A percentile compares a stretch with the other conserved stretches of the same genome.
Evolutionary conservation across 352 stramenopile species (phyloP).

Genomic region (Globisporangium rhizosaccharum): DNA sequence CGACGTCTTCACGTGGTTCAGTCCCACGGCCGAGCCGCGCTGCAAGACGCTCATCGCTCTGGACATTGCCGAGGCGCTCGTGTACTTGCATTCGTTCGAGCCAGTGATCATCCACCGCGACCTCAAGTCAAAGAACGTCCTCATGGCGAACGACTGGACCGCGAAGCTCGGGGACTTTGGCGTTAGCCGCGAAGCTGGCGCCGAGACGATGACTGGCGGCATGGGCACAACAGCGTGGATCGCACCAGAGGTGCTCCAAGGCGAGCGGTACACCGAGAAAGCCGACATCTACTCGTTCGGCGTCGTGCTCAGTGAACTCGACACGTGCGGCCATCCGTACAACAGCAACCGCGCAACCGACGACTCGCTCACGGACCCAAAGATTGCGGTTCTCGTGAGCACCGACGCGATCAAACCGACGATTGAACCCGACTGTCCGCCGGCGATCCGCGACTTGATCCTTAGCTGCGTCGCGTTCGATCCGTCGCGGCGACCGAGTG

Average conservation of each 20-base stretch:
- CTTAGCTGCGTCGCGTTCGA: conserved; percentile 44
- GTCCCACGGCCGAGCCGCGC: background rate
- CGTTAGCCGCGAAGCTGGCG: conserved; percentile 28
- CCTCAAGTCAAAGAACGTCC: conserved; percentile 46
- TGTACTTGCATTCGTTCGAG: conserved; percentile 49
- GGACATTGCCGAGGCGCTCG: conserved; percentile 41
- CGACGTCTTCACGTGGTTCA: conserved; percentile 7
- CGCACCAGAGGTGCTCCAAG: conserved; percentile 28
- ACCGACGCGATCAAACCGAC: conserved; percentile 36
- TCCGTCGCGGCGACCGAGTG: conserved; percentile 38
- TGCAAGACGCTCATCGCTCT: conserved; percentile 36
- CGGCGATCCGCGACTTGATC: conserved; percentile 33
- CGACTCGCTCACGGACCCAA: conserved; percentile 59
- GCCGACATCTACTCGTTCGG: conserved; percentile 32
- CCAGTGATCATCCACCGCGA: conserved; percentile 45
- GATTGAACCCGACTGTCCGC: conserved; percentile 45
- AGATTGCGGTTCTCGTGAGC: conserved; percentile 55
- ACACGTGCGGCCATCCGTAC: conserved; percentile 41
- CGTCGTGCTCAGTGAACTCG: conserved; percentile 30
- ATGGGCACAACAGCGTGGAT: conserved; percentile 37
- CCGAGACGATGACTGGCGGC: conserved; percentile 27
- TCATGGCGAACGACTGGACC: conserved; percentile 23
- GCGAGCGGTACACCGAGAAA: conserved; percentile 22
- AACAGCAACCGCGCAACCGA: conserved; percentile 88
- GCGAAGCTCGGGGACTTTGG: conserved; percentile 61